These are phyloP conservation scores for Cinnamomum micranthum DNA, from an alignment of 164 flowering plant genomes.

Conservation along the genomic window DNA sequence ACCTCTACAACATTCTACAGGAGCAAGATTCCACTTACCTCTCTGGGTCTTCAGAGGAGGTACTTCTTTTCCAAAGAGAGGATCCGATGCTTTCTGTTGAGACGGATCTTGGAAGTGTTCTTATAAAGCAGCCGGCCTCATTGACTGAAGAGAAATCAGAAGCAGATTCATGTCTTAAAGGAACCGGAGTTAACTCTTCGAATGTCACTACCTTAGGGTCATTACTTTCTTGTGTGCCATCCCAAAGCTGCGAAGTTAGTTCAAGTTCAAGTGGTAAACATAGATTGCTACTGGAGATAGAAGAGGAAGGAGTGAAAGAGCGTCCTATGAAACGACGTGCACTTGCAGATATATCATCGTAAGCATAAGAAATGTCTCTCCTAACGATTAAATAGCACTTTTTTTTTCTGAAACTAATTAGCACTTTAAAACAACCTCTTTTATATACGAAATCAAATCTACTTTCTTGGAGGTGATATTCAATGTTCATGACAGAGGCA, in stretches of 20 bases:
- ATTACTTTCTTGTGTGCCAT: neutral
- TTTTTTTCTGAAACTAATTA: neutral
- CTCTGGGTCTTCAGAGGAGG: conserved; percentile 17
- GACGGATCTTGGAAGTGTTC: conserved; percentile 18
- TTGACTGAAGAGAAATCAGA: conserved; percentile 10
- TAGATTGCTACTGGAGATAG: neutral
- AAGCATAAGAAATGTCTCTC: conserved; percentile 1
- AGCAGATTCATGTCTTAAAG: conserved; percentile 5
- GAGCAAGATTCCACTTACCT: conserved; percentile 11
- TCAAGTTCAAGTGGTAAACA: neutral
- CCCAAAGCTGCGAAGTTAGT: conserved; percentile 1
- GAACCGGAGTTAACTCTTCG: neutral
- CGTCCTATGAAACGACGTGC: conserved; percentile 2
- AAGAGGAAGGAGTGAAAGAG: neutral
- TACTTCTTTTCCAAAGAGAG: conserved; percentile 18
- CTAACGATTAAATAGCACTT: too few species aligned
- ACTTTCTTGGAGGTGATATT: neutral
- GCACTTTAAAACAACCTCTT: neutral
- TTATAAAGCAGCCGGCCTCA: conserved; percentile 16
- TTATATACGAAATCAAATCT: neutral
- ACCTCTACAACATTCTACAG: conserved; percentile 15
- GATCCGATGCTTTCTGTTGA: conserved; percentile 11
- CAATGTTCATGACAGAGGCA: neutral
- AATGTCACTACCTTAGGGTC: neutral
- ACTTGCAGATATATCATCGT: conserved; percentile 7